Base-by-base conservation (phyloP, 1,284 basidiomycete species). In the Laetiporus sulphureus region DNA sequence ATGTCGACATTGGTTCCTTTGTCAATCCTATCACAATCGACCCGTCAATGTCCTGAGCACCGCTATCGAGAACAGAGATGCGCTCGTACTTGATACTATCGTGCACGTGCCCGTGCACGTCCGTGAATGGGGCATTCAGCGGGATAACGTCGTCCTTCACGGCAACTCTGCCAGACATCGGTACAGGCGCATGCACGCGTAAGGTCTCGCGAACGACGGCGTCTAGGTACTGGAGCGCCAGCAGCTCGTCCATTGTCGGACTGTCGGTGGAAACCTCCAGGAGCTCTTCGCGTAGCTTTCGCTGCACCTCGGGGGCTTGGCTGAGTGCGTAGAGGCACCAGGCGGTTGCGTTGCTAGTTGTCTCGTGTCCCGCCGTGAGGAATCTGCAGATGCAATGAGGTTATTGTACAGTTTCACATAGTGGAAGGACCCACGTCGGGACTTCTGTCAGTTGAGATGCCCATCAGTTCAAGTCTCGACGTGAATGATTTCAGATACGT, bases 321-420 rank as follows among this genome's bases (percentile, higher is more conserved):
- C 77, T 61, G 2, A 94, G 73, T 1, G 77, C 72, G 57, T 71
- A 85, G 0, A 92, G 64, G 1, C 77, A 77, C 79, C 79, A 83
- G 1, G 70, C 69, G 0, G 71, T 69, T 1, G 54, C 56, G 3
- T 59, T 50, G 29, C 46, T 49, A 15, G 68, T 69, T 0, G 90
- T 91, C 57, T 91, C 89, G 59, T 91, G 84, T 2, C 89, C 89
- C 3, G 80, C 79, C 4, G 76, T 64, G 1, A 84, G 55, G 61
- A 80, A 80, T 12, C 55, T 57, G 24, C n/a, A n/a, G n/a, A n/a
- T n/a, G n/a, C n/a, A n/a, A n/a, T n/a, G n/a, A n/a, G n/a, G n/a
- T n/a, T n/a, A n/a, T n/a, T n/a, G n/a, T n/a, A n/a, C n/a, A n/a
- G n/a, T n/a, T n/a, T n/a, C n/a, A n/a, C n/a, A 6, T 3, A 8